A percentile compares a stretch with the other conserved stretches of the same genome.
These are phyloP conservation scores for Byssochlamys sp. DNA, from an alignment of 2,329 filamentous ascomycete species.

Conservation along the genomic window DNA sequence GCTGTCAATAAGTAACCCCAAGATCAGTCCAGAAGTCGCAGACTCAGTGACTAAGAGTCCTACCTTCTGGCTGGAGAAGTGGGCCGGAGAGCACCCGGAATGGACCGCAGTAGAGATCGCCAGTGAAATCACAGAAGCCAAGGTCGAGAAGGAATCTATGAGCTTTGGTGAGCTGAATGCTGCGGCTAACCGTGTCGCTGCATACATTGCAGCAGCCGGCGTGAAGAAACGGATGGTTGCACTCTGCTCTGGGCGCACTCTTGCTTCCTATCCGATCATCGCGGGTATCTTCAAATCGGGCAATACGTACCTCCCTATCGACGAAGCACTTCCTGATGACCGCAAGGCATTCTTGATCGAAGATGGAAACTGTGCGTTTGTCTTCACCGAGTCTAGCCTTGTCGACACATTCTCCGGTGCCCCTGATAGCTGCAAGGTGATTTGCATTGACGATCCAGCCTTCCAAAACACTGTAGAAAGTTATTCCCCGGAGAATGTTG, in stretches of 20 bases:
- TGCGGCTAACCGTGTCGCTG: conserved; percentile 16
- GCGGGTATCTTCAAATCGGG: conserved; percentile 25
- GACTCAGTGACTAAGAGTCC: conserved; percentile 15
- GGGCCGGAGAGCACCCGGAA: conserved; percentile 16
- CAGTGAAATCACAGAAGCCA: conserved; percentile 10
- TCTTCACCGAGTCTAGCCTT: conserved; percentile 19
- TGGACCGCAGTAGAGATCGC: conserved; percentile 23
- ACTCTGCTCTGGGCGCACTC: conserved; percentile 18
- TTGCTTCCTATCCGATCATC: conserved; percentile 20
- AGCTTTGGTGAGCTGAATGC: conserved; percentile 16
- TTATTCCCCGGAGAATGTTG: conserved; percentile 10
- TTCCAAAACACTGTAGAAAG: conserved; percentile 8
- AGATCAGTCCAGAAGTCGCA: conserved; percentile 10
- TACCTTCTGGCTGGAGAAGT: conserved; percentile 18
- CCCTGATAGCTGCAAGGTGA: conserved; percentile 12
- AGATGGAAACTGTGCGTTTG: conserved; percentile 18
- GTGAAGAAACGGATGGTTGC: conserved; percentile 18
- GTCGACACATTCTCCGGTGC: conserved; percentile 9
- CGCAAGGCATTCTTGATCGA: conserved; percentile 20
- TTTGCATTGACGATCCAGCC: conserved; percentile 13
- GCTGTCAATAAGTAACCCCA: conserved; percentile 15
- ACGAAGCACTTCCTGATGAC: conserved; percentile 20
- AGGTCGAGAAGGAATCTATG: conserved; percentile 15
- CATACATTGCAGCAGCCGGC: conserved; percentile 14
- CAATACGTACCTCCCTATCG: conserved; percentile 27